These are phyloP conservation scores for Alternaria arbusti DNA, from an alignment of 2,329 filamentous ascomycete genomes.

Conservation along the genomic window DNA sequence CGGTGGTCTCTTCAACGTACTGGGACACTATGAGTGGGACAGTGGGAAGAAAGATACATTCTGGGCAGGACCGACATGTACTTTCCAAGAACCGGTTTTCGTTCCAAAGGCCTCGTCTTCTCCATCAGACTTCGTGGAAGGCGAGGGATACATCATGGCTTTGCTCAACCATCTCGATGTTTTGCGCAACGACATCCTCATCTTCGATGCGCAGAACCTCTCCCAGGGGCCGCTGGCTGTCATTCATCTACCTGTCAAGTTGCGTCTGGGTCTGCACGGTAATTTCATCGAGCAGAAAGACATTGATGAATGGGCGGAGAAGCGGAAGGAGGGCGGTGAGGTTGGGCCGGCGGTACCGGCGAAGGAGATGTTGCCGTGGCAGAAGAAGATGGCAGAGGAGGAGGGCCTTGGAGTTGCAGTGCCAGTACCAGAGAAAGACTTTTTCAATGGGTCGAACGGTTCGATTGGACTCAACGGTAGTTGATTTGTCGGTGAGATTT, in stretches of 20 bases:
- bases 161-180: slow-evolving; percentile 53
- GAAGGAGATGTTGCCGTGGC: slow-evolving; percentile 36
- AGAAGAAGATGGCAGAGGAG: slow-evolving; percentile 32
- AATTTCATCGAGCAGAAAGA: slow-evolving; percentile 43
- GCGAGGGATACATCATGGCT: slow-evolving; percentile 59
- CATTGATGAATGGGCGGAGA: slow-evolving; percentile 38
- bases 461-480: background rate
- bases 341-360: slow-evolving; percentile 34
- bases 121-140: slow-evolving; percentile 44
- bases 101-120: slow-evolving; percentile 53
- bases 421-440: background rate
- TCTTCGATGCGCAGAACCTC: slow-evolving; percentile 52
- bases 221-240: slow-evolving; percentile 49
- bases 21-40: slow-evolving; percentile 44
- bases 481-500: background rate
- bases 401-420: slow-evolving; percentile 14
- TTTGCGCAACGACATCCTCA: slow-evolving; percentile 49
- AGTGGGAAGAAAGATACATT: slow-evolving; percentile 41
- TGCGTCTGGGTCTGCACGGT: slow-evolving; percentile 41
- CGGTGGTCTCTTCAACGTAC: slow-evolving; percentile 41
- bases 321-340: slow-evolving; percentile 33
- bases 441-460: background rate
- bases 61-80: slow-evolving; percentile 48
- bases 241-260: slow-evolving; percentile 49
- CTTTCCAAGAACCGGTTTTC: slow-evolving; percentile 63